A percentile compares a stretch with the other conserved stretches of the same genome.
These are phyloP conservation scores for Cotoneaster glaucophyllus DNA, from an alignment of 306 rosid species.

Conservation along the genomic window DNA sequence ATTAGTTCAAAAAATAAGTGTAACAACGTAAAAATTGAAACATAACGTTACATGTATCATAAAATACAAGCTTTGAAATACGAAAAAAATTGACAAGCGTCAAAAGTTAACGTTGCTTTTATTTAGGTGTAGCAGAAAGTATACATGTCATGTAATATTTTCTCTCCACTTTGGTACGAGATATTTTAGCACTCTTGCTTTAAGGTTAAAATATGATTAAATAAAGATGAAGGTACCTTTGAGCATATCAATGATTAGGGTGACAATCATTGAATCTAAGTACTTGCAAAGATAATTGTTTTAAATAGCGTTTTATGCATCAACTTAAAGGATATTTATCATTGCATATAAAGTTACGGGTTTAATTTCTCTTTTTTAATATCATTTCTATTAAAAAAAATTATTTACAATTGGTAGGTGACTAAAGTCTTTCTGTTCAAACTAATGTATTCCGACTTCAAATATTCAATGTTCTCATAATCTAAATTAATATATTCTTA, in stretches of 20 bases:
- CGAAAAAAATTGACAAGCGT: neutral
- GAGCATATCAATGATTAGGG: neutral
- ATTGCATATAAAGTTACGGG: neutral
- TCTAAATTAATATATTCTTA: too few relatives aligned
- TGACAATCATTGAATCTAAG: neutral
- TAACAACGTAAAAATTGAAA: neutral
- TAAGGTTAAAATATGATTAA: neutral
- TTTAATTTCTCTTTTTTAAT: too few relatives aligned
- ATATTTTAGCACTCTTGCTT: neutral
- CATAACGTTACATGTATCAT: too few relatives aligned
- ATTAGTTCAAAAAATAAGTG: too few relatives aligned
- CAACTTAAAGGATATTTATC: too few relatives aligned
- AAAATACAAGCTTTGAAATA: too few relatives aligned
- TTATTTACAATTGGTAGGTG: too few relatives aligned
- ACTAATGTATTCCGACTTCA: too few relatives aligned
- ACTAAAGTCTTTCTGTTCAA: too few relatives aligned
- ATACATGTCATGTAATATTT: neutral
- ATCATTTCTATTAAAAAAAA: too few relatives aligned
- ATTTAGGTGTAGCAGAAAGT: neutral
- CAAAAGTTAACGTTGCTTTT: neutral
- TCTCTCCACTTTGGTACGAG: neutral
- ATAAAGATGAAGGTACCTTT: neutral
- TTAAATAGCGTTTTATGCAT: too few relatives aligned
- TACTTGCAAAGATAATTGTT: neutral
- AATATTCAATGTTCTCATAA: fast-evolving